phyloP scores from a whole-genome alignment of 2,329 filamentous ascomycete species.

The Fusarium sp. region DNA sequence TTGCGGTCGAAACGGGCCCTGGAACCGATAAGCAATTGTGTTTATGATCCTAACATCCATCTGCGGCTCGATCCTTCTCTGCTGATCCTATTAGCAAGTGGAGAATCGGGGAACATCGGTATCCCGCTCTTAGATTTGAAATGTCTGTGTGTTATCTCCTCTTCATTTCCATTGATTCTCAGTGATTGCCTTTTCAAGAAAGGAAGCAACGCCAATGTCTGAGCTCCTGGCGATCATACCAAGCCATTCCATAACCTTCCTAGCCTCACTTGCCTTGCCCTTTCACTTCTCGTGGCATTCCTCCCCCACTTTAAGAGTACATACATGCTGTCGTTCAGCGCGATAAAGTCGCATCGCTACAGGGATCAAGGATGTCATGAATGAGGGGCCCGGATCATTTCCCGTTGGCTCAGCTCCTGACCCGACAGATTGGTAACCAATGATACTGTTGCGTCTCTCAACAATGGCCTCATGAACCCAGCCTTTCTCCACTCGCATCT shows the following conservation, averaged over 20 bases:
- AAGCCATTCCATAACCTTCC: not conserved
- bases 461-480: slow-evolving; percentile 27
- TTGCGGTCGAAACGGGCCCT: not conserved
- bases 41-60: not conserved
- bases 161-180: slow-evolving; percentile 2
- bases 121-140: slow-evolving; percentile 1
- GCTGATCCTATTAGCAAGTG: not conserved
- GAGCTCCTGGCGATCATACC: slow-evolving; percentile 21
- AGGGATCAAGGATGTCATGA: slow-evolving; percentile 7
- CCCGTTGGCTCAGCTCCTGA: slow-evolving; percentile 39
- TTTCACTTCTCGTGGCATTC: not conserved
- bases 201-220: not conserved
- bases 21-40: slow-evolving; percentile 10
- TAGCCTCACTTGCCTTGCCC: not conserved
- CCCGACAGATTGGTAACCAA: slow-evolving; percentile 37
- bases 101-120: not conserved
- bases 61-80: not conserved
- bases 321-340: slow-evolving; percentile 8
- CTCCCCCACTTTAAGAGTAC: slow-evolving; percentile 12
- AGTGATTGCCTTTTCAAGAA: slow-evolving; percentile 1
- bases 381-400: slow-evolving; percentile 19
- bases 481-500: slow-evolving; percentile 8
- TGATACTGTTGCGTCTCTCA: slow-evolving; percentile 2
- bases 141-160: slow-evolving; percentile 10
- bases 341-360: not conserved